Percentiles rank a stretch among this genome's conserved stretches.
These are phyloP conservation scores for Paulownia fortunei DNA, from an alignment of 257 asterid species.

Conservation along the genomic window DNA sequence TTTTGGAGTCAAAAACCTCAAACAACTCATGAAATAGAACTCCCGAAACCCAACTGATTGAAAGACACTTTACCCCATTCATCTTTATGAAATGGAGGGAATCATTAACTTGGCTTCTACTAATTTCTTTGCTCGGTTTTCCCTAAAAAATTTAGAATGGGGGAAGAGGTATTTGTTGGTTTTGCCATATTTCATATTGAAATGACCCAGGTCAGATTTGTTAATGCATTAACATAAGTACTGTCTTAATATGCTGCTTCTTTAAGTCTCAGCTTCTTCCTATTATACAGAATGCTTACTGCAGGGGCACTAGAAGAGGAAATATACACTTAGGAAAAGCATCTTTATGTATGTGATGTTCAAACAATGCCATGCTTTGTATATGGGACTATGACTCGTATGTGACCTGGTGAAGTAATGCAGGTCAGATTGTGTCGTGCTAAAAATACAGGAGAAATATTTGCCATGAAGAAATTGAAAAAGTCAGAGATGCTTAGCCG, in stretches of 20 bases:
- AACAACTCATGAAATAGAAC: neutral
- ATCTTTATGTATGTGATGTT: neutral
- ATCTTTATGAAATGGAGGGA: no score
- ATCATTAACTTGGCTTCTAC: no score
- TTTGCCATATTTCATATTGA: neutral
- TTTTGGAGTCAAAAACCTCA: neutral
- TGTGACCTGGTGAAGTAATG: constrained; percentile 36
- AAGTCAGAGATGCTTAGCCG: constrained; percentile 98
- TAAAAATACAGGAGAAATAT: constrained; percentile 82
- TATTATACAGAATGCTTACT: neutral
- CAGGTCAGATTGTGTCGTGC: constrained; percentile 98
- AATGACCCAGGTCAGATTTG: neutral
- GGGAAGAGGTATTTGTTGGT: neutral
- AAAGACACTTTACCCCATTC: no score
- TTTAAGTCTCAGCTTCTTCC: neutral
- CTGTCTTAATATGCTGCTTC: neutral
- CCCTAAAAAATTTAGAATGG: neutral
- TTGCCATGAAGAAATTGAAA: constrained; percentile 94
- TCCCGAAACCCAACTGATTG: neutral
- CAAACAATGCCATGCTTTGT: no score
- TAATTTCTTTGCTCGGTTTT: no score
- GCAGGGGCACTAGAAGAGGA: no score
- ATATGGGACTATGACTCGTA: neutral
- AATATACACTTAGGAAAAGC: no score
- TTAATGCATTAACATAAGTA: neutral